Conservation (phyloP, 352 stramenopile genomes). For the Elongisporangium undulatum region DNA sequence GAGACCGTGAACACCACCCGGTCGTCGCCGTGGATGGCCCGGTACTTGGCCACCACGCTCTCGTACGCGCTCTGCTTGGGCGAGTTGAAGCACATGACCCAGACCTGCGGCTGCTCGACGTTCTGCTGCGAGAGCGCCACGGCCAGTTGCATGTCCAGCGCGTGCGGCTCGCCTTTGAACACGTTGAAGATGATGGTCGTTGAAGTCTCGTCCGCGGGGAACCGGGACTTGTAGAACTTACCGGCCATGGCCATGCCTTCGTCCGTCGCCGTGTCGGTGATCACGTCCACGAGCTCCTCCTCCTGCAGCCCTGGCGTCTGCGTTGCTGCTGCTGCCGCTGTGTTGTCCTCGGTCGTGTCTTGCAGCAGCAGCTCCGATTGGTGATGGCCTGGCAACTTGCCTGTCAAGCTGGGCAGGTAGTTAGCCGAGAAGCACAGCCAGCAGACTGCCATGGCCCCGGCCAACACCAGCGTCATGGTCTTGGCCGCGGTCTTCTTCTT, state of each 20-base stretch:
- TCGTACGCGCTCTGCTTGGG: slow-evolving; percentile 35
- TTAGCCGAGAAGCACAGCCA: neutral
- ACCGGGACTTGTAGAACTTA: slow-evolving; percentile 40
- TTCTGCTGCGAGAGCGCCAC: slow-evolving; percentile 28
- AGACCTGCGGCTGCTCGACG: slow-evolving; percentile 36
- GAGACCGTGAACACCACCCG: slow-evolving; percentile 35
- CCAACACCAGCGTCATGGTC: neutral
- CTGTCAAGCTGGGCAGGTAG: neutral
- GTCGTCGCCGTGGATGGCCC: slow-evolving; percentile 12
- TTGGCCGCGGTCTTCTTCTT: neutral
- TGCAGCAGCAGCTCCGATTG: neutral
- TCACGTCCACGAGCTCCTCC: neutral
- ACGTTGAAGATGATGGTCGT: slow-evolving; percentile 77
- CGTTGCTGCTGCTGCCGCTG: neutral
- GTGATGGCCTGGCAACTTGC: neutral
- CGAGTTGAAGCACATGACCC: slow-evolving; percentile 64
- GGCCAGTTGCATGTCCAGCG: slow-evolving; percentile 38
- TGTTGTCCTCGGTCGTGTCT: neutral
- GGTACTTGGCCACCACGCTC: slow-evolving; percentile 26
- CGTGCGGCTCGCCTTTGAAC: slow-evolving; percentile 44
- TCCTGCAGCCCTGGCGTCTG: neutral
- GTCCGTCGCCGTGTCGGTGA: neutral
- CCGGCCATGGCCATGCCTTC: slow-evolving; percentile 26
- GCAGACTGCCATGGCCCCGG: neutral
- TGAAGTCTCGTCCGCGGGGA: slow-evolving; percentile 30